Percentiles rank a stretch among this genome's conserved stretches.
phyloP scores from a whole-genome alignment of 306 rosid genomes.

The Bauhinia variegata region DNA sequence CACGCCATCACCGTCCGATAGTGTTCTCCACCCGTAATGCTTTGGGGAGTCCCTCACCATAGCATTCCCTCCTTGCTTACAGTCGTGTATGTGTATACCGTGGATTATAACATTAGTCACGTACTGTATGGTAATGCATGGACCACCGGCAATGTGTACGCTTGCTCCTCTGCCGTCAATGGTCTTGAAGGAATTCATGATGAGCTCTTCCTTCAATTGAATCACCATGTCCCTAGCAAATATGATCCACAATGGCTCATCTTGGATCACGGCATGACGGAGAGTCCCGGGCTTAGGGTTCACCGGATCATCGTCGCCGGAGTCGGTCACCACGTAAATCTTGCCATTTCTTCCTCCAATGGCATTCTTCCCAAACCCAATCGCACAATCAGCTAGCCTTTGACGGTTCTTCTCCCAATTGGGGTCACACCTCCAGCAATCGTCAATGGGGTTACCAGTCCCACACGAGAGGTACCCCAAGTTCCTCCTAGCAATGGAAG shows the following conservation, averaged over 20 bases:
- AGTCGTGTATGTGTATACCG: slow-evolving; percentile 80
- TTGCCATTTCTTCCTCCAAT: slow-evolving; percentile 76
- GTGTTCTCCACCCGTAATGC: slow-evolving; percentile 86
- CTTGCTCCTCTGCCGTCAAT: slow-evolving; percentile 91
- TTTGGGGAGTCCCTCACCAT: slow-evolving; percentile 78
- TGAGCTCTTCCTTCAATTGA: slow-evolving; percentile 76
- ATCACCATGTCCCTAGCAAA: slow-evolving; percentile 93
- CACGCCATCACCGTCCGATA: slow-evolving; percentile 94
- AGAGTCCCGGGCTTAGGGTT: slow-evolving; percentile 88
- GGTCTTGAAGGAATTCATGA: slow-evolving; percentile 95
- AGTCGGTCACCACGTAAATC: slow-evolving; percentile 82
- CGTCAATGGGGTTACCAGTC: slow-evolving; percentile 94
- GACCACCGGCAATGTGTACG: slow-evolving; percentile 95
- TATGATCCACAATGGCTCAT: slow-evolving; percentile 92
- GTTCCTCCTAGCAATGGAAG: slow-evolving; percentile 62
- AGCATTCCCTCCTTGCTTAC: slow-evolving; percentile 89
- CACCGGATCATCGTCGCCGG: slow-evolving; percentile 63
- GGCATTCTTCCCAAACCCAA: slow-evolving; percentile 92
- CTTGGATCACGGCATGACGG: slow-evolving; percentile 84
- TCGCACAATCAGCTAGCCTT: slow-evolving; percentile 86
- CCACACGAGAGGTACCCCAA: slow-evolving; percentile 82
- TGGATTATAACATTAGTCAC: slow-evolving; percentile 88
- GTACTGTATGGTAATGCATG: slow-evolving; percentile 87
- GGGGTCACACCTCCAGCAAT: slow-evolving; percentile 93
- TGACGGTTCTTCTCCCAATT: slow-evolving; percentile 90